phyloP scores from a whole-genome alignment of 805 yeast genomes.

The Yarrowia deformans region DNA sequence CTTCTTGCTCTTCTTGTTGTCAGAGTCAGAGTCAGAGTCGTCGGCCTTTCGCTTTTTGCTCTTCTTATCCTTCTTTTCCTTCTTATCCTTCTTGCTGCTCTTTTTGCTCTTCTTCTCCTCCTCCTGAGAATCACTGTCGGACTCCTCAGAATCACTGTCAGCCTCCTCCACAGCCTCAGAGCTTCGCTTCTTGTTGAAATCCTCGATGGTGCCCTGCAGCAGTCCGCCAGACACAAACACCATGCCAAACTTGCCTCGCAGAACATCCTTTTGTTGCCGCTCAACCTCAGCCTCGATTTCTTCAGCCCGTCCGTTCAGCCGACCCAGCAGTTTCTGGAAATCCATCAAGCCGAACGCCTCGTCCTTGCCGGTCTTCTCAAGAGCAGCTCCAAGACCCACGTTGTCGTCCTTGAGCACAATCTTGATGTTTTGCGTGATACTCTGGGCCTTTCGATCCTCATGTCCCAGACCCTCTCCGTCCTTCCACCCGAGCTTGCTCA shows the following conservation, averaged over 20 bases:
- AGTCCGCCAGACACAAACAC: conserved; percentile 86
- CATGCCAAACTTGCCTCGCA: conserved; percentile 90
- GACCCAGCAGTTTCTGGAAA: conserved; percentile 87
- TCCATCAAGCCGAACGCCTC: conserved; percentile 92
- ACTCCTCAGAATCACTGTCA: conserved; percentile 50
- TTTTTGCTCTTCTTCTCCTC: conserved; percentile 39
- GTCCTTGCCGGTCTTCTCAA: conserved; percentile 60
- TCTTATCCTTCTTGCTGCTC: conserved; percentile 39
- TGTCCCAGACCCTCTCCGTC: conserved; percentile 91
- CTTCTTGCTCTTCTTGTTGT: conserved; percentile 43
- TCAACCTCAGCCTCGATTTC: conserved; percentile 59
- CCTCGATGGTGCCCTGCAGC: conserved; percentile 82
- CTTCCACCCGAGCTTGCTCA: conserved; percentile 86
- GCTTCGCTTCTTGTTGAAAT: conserved; percentile 50
- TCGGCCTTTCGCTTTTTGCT: conserved; percentile 49
- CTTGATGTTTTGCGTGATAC: conserved; percentile 81
- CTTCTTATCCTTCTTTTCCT: conserved; percentile 48
- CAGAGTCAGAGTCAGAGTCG: conserved; percentile 41
- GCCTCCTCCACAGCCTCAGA: conserved; percentile 22
- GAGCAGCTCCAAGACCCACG: conserved; percentile 86
- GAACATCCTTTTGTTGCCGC: conserved; percentile 67
- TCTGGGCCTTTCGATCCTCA: conserved; percentile 52
- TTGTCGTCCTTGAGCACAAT: conserved; percentile 83
- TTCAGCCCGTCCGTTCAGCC: conserved; percentile 85
- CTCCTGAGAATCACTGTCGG: conserved; percentile 37